A percentile compares a stretch with the other conserved stretches of the same genome.
These are phyloP conservation scores for Fusarium luffae DNA, from an alignment of 2,329 filamentous ascomycete species.

Conservation along the genomic window DNA sequence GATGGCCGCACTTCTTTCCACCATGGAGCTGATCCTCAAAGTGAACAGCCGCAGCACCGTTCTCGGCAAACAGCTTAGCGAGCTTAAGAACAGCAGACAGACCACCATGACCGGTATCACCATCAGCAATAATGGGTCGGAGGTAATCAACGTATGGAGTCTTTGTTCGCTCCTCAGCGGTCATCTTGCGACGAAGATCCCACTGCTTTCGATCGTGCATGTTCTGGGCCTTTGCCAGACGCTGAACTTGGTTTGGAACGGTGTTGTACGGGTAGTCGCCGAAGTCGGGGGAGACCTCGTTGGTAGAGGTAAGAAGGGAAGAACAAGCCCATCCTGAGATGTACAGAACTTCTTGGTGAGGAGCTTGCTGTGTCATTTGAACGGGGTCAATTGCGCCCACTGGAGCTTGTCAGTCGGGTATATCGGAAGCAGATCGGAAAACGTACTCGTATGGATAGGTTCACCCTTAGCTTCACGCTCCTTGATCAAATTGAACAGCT, in stretches of 20 bases:
- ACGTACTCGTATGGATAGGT: conserved; percentile 90
- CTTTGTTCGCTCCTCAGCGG: conserved; percentile 74
- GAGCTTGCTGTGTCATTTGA: conserved; percentile 98
- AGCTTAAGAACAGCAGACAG: conserved; percentile 94
- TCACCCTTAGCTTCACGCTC: conserved; percentile 81
- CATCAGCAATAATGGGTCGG: conserved; percentile 94
- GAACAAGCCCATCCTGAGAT: conserved; percentile 98
- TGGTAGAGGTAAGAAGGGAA: conserved; percentile 89
- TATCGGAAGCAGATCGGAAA: neutral
- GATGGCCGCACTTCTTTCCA: conserved; percentile 97
- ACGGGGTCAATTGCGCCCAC: conserved; percentile 99
- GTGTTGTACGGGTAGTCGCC: conserved; percentile 99
- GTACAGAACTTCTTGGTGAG: conserved; percentile 95
- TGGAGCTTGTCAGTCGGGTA: conserved; percentile 50
- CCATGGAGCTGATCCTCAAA: conserved; percentile 98
- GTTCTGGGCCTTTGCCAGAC: conserved; percentile 94
- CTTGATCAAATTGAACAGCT: conserved; percentile 89
- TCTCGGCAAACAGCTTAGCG: conserved; percentile 96
- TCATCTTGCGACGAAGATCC: conserved; percentile 84
- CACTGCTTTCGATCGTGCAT: conserved; percentile 97
- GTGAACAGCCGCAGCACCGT: conserved; percentile 94
- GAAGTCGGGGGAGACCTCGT: conserved; percentile 97
- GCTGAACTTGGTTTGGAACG: conserved; percentile 96
- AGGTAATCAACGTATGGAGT: conserved; percentile 93
- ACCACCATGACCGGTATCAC: conserved; percentile 95